Evolutionary conservation across 805 yeast genomes (phyloP).

Genomic region (Candida namnaoensis): DNA sequence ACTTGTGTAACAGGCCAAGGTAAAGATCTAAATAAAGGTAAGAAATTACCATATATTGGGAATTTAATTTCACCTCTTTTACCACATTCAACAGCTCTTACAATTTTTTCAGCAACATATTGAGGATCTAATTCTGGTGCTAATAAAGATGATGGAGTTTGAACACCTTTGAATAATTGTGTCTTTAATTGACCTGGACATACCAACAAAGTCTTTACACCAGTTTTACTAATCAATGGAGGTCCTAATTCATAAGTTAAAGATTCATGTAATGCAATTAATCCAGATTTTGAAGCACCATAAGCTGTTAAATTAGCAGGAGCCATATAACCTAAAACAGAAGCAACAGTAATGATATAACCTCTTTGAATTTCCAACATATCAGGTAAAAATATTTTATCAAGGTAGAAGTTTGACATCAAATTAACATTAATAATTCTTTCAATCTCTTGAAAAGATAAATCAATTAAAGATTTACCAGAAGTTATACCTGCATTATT

Average conservation of each 20-base stretch:
- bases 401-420: conserved; percentile 59
- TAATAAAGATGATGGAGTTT: conserved; percentile 61
- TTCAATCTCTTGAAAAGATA: conserved; percentile 51
- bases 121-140: conserved; percentile 80
- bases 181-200: conserved; percentile 88
- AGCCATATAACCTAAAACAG: conserved; percentile 76
- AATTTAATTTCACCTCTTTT: conserved; percentile 57
- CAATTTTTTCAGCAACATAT: conserved; percentile 52
- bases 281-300: conserved; percentile 86
- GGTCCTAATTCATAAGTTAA: conserved; percentile 61
- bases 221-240: conserved; percentile 30
- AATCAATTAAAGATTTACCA: conserved; percentile 48
- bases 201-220: conserved; percentile 66
- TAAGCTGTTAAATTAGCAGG: conserved; percentile 57
- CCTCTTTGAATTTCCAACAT: conserved; percentile 62
- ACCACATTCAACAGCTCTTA: conserved; percentile 50
- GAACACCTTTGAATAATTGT: conserved; percentile 60
- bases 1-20: conserved; percentile 58
- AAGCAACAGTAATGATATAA: conserved; percentile 71
- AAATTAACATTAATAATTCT: conserved; percentile 59
- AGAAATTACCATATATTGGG: conserved; percentile 69
- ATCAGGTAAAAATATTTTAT: conserved; percentile 62
- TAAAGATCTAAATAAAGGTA: conserved; percentile 62
- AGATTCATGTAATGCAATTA: conserved; percentile 79
- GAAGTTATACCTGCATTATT: conserved; percentile 80